Evolutionary conservation across 805 yeast genomes (phyloP).

Genomic region (Spathaspora hagerdaliae): DNA sequence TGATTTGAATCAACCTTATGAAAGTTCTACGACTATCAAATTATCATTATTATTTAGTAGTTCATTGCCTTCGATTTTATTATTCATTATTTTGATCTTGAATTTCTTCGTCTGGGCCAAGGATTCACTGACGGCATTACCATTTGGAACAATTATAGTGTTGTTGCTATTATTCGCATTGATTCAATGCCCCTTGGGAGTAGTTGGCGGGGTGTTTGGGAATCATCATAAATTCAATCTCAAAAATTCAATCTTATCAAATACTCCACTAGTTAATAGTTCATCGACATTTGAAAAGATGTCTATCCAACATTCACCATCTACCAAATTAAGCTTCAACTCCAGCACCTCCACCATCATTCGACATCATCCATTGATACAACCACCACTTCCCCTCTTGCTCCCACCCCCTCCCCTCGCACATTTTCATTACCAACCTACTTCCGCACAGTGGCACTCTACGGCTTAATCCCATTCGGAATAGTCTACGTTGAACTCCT

Average conservation of each 20-base stretch:
- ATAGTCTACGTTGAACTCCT: constrained; percentile 76
- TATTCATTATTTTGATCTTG: constrained; percentile 49
- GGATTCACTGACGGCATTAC: constrained; percentile 71
- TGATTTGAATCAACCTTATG: constrained; percentile 24
- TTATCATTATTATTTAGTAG: constrained; percentile 33
- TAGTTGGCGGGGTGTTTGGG: constrained; percentile 63
- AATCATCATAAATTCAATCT: constrained; percentile 21
- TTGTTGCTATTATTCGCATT: constrained; percentile 57
- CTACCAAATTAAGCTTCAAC: not conserved
- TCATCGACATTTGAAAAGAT: not conserved
- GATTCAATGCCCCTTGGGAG: constrained; percentile 70
- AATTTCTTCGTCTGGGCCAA: constrained; percentile 74
- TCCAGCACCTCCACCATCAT: not conserved
- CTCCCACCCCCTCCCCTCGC: not conserved
- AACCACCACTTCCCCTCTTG: not conserved
- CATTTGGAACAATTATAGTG: constrained; percentile 68
- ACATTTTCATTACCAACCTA: constrained; percentile 7
- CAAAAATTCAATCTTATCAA: not conserved
- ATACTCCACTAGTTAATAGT: not conserved
- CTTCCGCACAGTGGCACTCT: constrained; percentile 32
- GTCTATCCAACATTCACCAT: no score
- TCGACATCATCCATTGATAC: not conserved
- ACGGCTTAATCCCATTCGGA: constrained; percentile 76
- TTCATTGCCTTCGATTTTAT: constrained; percentile 42
- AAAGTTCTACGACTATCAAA: constrained; percentile 7